A percentile compares a stretch with the other conserved stretches of the same genome.
Evolutionary conservation across 805 yeast genomes (phyloP).

Genomic region (Yarrowia phangngaensis): DNA sequence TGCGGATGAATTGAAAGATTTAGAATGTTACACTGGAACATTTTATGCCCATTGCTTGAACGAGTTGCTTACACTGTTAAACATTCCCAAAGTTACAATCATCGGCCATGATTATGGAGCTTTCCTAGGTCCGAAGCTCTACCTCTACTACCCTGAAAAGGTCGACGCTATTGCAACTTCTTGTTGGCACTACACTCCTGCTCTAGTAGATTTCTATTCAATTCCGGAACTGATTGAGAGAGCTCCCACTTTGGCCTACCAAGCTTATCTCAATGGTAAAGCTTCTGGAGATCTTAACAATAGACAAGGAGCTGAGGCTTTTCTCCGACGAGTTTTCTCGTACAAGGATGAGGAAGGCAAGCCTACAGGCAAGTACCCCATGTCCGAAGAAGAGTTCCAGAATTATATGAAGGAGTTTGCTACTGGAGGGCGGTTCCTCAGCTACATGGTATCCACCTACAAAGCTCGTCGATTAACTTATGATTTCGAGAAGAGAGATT

Average conservation of each 20-base stretch:
- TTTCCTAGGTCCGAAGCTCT: constrained; percentile 14
- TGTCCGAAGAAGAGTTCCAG: constrained; percentile 24
- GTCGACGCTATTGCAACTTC: constrained; percentile 21
- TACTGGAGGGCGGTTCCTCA: constrained; percentile 9
- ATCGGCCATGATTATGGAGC: constrained; percentile 26
- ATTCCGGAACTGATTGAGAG: constrained; percentile 6
- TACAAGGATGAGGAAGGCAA: neutral
- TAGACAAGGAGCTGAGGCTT: constrained; percentile 1
- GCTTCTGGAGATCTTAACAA: constrained; percentile 6
- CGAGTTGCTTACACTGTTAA: constrained; percentile 2
- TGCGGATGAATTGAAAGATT: constrained; percentile 9
- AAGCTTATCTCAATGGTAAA: constrained; percentile 6
- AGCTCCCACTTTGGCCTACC: constrained; percentile 18
- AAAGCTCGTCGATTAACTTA: constrained; percentile 23
- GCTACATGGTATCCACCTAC: constrained; percentile 14
- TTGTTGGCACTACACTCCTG: constrained; percentile 22
- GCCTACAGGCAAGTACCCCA: neutral
- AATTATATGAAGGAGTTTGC: constrained; percentile 23
- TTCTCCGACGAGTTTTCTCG: constrained; percentile 7
- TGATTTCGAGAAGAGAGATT: constrained; percentile 24
- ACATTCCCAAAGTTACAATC: neutral
- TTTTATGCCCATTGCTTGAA: constrained; percentile 21
- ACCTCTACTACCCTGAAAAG: constrained; percentile 10
- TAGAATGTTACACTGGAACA: constrained; percentile 18
- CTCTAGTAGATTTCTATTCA: neutral